Base-by-base conservation (phyloP, 331 rosid species). In the Erythrophleum ivorense region DNA sequence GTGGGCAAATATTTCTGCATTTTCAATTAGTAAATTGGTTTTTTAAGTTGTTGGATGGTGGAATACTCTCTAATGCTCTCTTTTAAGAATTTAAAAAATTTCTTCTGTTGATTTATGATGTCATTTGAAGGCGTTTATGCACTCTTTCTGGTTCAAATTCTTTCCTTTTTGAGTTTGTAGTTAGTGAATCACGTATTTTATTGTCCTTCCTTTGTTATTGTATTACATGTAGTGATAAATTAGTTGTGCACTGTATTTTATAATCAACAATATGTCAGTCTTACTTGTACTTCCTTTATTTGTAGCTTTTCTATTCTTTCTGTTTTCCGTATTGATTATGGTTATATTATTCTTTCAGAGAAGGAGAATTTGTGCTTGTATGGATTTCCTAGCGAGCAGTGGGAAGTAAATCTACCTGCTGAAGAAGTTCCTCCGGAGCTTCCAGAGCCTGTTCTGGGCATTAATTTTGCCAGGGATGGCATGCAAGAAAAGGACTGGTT, bases 361-460 rank as follows among this genome's bases (percentile, higher is more conserved):
- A 95, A 93, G 91, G 98, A 95, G 84, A 95, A 95, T 87, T 87
- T 95, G 81, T 93, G 97, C 86, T 85, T 95, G 77, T 95, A 93
- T 89, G 97, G 97, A 50, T 91, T 84, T 75, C 97, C 97, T 57
- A 89, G 82, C 80, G 98, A 84, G 90, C 88, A 78, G 41, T 95
- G 98, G 98, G 98, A 91, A 86, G 98, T 95, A 81, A 93, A 88
- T 86, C 89, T 95, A 71, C 98, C 98, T 73, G 97, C 95, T 53
- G 98, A 95, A 82, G 98, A 95, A 85, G 98, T 95, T 84, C 98
- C 98, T 67, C 94, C 98, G 0, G 98, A 95, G 81, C 88, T 95
- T 70, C 98, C 98, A 5, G 98, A 95, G 87, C 98, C 98, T 76
- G 96, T 94, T 12, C 87, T 95, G 59, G 98, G 98, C 43, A 93